phyloP scores from a whole-genome alignment of 2,329 filamentous ascomycete species.

The Alternaria sp. region DNA sequence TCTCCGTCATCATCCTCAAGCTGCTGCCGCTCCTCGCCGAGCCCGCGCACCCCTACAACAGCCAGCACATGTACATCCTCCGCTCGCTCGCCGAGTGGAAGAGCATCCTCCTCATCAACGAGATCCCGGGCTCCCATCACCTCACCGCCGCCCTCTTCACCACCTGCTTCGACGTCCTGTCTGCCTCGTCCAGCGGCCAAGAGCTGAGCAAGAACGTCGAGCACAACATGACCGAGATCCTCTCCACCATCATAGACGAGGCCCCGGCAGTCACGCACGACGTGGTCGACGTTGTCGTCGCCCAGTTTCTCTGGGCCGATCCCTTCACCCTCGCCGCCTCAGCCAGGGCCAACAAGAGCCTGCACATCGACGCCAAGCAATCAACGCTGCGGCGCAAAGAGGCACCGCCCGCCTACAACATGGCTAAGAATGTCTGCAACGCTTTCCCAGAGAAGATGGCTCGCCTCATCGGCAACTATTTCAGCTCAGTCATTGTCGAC shows the following conservation, averaged over 20 bases:
- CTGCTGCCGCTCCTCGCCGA: constrained; percentile 86
- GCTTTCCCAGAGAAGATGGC: constrained; percentile 92
- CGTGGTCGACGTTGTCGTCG: constrained; percentile 90
- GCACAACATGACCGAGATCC: constrained; percentile 85
- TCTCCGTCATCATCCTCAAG: constrained; percentile 82
- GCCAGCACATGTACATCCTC: constrained; percentile 90
- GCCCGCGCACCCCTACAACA: constrained; percentile 87
- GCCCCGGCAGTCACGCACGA: constrained; percentile 75
- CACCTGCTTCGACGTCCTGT: constrained; percentile 89
- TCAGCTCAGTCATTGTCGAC: constrained; percentile 94
- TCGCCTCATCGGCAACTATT: constrained; percentile 92
- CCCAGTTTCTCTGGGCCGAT: constrained; percentile 90
- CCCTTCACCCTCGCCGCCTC: constrained; percentile 60
- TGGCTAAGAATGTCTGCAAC: constrained; percentile 94
- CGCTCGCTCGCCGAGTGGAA: constrained; percentile 90
- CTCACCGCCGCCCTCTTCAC: constrained; percentile 79
- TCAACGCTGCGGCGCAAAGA: constrained; percentile 85
- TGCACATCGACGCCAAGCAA: constrained; percentile 73
- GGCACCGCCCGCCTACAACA: constrained; percentile 90
- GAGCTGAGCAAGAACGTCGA: constrained; percentile 92
- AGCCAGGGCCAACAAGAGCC: constrained; percentile 59
- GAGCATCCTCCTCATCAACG: constrained; percentile 89
- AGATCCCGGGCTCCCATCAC: constrained; percentile 80
- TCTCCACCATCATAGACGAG: constrained; percentile 88
- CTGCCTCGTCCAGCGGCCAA: constrained; percentile 78